A percentile compares a stretch with the other conserved stretches of the same genome.
phyloP scores from a whole-genome alignment of 2,329 filamentous ascomycete genomes.

The Elsinoe ampelina region DNA sequence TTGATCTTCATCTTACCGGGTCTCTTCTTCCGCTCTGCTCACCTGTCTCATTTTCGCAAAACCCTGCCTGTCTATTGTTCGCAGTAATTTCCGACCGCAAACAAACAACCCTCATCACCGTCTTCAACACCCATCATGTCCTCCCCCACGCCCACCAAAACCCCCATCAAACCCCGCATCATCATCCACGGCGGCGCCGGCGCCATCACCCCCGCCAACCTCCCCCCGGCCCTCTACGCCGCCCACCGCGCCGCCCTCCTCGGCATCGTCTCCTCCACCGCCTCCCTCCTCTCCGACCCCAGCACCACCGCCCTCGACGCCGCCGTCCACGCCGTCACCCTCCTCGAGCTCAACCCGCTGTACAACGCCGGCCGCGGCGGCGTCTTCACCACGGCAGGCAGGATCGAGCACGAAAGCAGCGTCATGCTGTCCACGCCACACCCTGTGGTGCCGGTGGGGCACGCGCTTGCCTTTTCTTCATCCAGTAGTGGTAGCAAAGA shows the following conservation, averaged over 20 bases:
- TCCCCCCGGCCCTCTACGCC: constrained; percentile 29
- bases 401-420: constrained; percentile 77
- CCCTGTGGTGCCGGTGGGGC: not conserved
- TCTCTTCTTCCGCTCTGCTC: not conserved
- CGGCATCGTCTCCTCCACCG: constrained; percentile 26
- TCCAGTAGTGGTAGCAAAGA: no score
- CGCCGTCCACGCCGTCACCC: constrained; percentile 63
- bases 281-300: constrained; percentile 23
- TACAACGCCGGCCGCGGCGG: constrained; percentile 81
- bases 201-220: constrained; percentile 35
- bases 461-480: not conserved
- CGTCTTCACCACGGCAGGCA: constrained; percentile 74
- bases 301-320: constrained; percentile 57
- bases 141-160: not conserved
- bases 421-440: constrained; percentile 71
- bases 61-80: no score
- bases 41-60: not conserved
- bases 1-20: not conserved
- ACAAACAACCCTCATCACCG: no score
- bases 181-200: constrained; percentile 42
- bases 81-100: no score
- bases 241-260: constrained; percentile 32
- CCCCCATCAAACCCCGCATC: constrained; percentile 31
- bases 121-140: not conserved
- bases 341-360: constrained; percentile 69